Evolutionary conservation across 139 green algal species (phyloP), one percentile per base, ranked within the genome.

Genomic region (Chlorella sp.): DNA sequence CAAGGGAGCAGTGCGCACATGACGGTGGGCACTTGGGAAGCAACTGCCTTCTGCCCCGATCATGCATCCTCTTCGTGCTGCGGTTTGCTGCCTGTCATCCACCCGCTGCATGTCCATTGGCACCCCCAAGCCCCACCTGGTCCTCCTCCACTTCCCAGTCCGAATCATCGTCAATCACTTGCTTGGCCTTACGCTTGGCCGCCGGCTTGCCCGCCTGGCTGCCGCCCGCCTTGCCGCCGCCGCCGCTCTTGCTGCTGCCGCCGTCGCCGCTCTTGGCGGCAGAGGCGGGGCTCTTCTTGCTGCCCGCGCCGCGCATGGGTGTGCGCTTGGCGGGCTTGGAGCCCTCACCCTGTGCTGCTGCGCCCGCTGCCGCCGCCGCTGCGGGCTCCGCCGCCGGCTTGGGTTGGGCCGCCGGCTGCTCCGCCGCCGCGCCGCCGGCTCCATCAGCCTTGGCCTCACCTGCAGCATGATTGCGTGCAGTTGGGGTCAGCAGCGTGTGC

Each of bases 271-370:
- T 30, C 26, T 67, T 67, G 18, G 60, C 26, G 1, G 60, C 26
- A 11, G 17, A 41, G 74, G 25, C 17, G n/a, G 23, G n/a, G 55
- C 23, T n/a, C 32, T n/a, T 32, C 38, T 85, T 85, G 70, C 57
- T 67, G 25, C 70, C 80, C 23, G 74, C 75, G 79, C 64, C 79
- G 3, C 76, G 76, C 26, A 39, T 62, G 23, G 76, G 76, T 5
- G 60, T 72, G 32, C 60, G 56, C 55, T 79, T 79, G 60, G 23
- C 17, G 4, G 60, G 25, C 69, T 75, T 51, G 69, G 26, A 39
- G 65, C 69, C 51, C 51, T 60, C 51, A 3, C 51, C 51, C 51
- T 60, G 51, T 15, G 12, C 51, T 20, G 51, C 13, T 60, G 51
- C 51, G 51, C 51, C 51, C 15, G 70, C 70, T 78, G 39, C 39